Conservation (phyloP, 2,329 filamentous ascomycete genomes). For the Grosmannia clavigera region DNA sequence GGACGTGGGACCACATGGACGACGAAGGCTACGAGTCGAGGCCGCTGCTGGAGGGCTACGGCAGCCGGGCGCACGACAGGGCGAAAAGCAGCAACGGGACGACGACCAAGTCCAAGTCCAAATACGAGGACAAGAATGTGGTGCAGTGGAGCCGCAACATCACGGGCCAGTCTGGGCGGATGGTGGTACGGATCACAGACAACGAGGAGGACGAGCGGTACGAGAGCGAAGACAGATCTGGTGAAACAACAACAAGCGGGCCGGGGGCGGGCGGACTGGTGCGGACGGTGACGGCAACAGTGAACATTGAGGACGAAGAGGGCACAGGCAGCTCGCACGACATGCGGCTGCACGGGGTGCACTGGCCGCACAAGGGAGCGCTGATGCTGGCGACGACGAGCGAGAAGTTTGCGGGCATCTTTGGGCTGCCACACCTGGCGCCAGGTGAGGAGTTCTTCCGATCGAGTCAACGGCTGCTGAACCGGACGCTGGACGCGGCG, state of each 20-base stretch:
- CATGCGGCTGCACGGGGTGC: constrained; percentile 68
- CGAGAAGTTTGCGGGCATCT: constrained; percentile 88
- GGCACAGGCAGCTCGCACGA: constrained; percentile 65
- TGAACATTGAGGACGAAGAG: constrained; percentile 60
- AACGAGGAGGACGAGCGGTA: constrained; percentile 29
- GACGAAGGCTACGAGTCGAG: background rate
- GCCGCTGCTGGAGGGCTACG: background rate
- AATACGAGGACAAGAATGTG: background rate
- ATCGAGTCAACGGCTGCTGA: constrained; percentile 52
- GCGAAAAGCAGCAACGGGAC: background rate
- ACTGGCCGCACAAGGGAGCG: constrained; percentile 70
- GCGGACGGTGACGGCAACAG: constrained; percentile 55
- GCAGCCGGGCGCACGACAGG: background rate
- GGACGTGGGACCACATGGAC: constrained; percentile 46
- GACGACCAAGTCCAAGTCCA: background rate
- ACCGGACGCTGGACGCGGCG: constrained; percentile 55
- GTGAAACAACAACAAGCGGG: constrained; percentile 12
- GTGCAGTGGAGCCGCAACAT: constrained; percentile 66
- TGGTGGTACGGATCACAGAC: constrained; percentile 56
- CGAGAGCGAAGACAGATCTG: background rate
- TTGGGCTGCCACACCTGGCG: constrained; percentile 73
- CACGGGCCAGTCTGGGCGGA: constrained; percentile 57
- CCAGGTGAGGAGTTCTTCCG: constrained; percentile 44
- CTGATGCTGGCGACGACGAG: constrained; percentile 80
- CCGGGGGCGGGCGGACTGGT: constrained; percentile 38